Base-by-base conservation (phyloP, 2,329 filamentous ascomycete genomes). In the Chaetomium sp. region DNA sequence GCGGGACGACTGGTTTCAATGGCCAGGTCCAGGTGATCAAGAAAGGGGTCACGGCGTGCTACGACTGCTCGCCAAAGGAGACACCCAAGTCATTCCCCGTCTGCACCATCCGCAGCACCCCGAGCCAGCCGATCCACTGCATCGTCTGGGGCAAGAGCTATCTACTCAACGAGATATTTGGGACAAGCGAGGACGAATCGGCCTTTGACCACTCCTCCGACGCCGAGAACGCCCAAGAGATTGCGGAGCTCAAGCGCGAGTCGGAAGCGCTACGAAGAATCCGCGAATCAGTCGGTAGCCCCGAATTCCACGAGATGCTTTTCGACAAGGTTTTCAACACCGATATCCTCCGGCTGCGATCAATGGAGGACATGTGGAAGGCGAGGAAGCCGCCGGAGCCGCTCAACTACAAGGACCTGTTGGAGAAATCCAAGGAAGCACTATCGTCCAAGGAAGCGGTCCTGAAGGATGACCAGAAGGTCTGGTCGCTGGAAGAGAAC, bases 81-180 rank as follows among this genome's bases (percentile, higher is more conserved):
- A 87, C 90, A 1, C 94, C 94, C 6, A 98, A 97, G 76, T 90
- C 90, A 1, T 98, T 96, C 74, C 93, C 95, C 1, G 93, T 98
- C 50, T 99, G 95, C 80, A 99, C 95, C 1, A 98, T 99, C 72
- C 87, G 95, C 75, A 97, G 92, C 76, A 99, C 93, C 0, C 95
- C 95, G 0, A 96, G 91, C 69, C 94, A 98, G 73, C 92, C 94
- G 0, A 98, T 99, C 51, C 95, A 99, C 78, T 98, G 95, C 79
- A 99, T 99, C 67, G 94, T 99, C 2, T 99, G 95, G 95, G 94
- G 87, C 23, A 99, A 98, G 79, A 97, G 93, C 75, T 99, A 98
- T 76, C 83, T 99, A 9, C 85, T 99, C 66, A 95, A 92, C 70
- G 95, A 99, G 76, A 88, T 99, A 8, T 99, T 97, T 71, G 95